Base-by-base conservation (phyloP, 2,329 filamentous ascomycete genomes). In the Leptosphaerulina australis region DNA sequence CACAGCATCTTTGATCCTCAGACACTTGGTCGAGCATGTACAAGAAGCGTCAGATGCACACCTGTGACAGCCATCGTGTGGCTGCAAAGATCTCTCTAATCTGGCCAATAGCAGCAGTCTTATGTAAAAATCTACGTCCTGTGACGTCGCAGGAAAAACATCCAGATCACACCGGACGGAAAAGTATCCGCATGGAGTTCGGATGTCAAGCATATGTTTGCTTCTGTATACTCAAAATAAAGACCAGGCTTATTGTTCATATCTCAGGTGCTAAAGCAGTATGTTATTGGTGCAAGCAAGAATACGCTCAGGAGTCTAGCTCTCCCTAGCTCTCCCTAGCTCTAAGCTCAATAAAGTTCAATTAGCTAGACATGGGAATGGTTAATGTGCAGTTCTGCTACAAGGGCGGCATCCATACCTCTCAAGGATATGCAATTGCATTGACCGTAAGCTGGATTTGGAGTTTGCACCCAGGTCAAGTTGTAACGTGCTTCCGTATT, bases 81-180 rank as follows among this genome's bases (percentile, higher is more conserved):
- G 48, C 41, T 26, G 41, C 36, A 18, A 41, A 21, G 26, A 30
- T 36, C 41, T 46, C 41, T 8, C 40, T 33, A 31, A n/a, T 14
- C 30, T 44, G 37, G 48, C 48, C 48, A 51, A 51, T 51, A 10
- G 36, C 30, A 25, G 41, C 36, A 6, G 15, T 30, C 17, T 51
- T 51, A 51, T 41, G 48, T 51, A 51, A 51, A 46, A 51, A 26
- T 20, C 25, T 11, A 41, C 48, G 25, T 46, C 29, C 20, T 38
- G 48, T 51, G 48, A 51, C 48, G 48, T 51, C 41, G 48, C 41
- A 31, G 17, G 29, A 46, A 46, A 39, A 41, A 45, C 40, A 50
- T 26, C 21, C 30, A 41, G n/a, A 29, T 34, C 34, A 26, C 29
- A 31, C 46, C 12, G 14, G 11, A 36, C 48, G 48, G 48, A 51